Conservation (phyloP, 495 filamentous ascomycete genomes). For the Sporormia fimetaria region DNA sequence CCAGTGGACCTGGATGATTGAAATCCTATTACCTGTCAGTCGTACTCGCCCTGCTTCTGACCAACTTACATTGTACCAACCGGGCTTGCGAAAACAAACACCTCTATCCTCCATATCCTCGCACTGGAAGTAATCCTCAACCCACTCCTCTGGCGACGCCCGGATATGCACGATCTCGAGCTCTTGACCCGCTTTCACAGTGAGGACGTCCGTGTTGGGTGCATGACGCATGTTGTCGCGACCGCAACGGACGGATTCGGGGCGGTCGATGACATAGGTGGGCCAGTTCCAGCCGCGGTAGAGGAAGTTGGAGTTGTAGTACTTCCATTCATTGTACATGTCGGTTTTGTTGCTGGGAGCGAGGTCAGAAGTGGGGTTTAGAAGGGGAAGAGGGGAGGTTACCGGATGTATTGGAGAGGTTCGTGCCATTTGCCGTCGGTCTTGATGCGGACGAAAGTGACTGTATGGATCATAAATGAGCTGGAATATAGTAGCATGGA, state of each 20-base stretch:
- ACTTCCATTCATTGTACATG: conserved; percentile 4
- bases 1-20: conserved; percentile 10
- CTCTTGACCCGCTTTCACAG: conserved; percentile 6
- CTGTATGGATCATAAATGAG: too few species aligned
- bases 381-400: background rate
- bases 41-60: background rate
- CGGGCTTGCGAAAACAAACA: conserved; percentile 6
- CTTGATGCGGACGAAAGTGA: conserved; percentile 11
- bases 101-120: conserved; percentile 5
- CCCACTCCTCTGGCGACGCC: conserved; percentile 4
- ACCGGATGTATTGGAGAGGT: conserved; percentile 14
- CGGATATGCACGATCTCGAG: conserved; percentile 12
- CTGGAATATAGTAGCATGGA: too few species aligned
- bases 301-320: conserved; percentile 4
- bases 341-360: conserved; percentile 11
- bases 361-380: background rate
- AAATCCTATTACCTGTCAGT: conserved; percentile 13
- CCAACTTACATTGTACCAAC: background rate
- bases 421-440: conserved; percentile 4
- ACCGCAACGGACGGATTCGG: conserved; percentile 14
- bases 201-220: conserved; percentile 5
- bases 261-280: conserved; percentile 6
- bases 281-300: conserved; percentile 9
- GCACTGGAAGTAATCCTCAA: conserved; percentile 3
- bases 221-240: conserved; percentile 18